Base-by-base conservation (phyloP, 1,284 basidiomycete species). In the Sanguinoderma infundibulare region DNA sequence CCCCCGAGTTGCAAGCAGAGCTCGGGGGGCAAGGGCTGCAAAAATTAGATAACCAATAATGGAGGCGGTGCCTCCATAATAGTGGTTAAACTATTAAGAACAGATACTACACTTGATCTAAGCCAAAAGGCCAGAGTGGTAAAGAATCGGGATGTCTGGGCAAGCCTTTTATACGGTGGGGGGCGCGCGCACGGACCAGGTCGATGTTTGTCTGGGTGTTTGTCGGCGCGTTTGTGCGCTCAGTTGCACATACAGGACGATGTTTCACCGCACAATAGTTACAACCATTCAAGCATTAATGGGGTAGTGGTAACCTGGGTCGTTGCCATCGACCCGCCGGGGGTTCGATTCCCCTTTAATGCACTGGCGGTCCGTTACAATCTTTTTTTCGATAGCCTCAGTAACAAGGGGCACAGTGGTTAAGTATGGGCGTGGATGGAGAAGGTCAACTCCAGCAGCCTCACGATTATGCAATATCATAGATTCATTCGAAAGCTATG, bases 41-140 rank as follows among this genome's bases (percentile, higher is more conserved):
- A 67, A 67, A 67, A 67, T 67, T 62, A 67, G 65, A 72, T 72
- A 70, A 72, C 70, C 70, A 70, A 70, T 57, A 69, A 71, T 70
- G 67, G 62, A 61, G 68, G 68, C 67, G 65, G 69, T 70, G 69
- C 74, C 77, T 70, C 71, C 77, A 79, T 86, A 86, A 86, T 86
- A 87, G 85, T 85, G 84, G 83, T 87, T 87, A 87, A 87, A 86
- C 86, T 87, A 86, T 87, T 87, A 90, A 91, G 89, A 90, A 91
- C 89, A 91, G 88, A 91, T 92, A 92, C 92, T 93, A 94, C 91
- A 94, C 91, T 93, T 94, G 91, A 92, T 92, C 91, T 91, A 94
- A 92, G 89, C 91, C 91, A 91, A 92, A 91, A 90, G 92, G 91
- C 88, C 92, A 93, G 87, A 94, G 90, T 90, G 89, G 87, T 90